Base-by-base conservation (phyloP, 495 filamentous ascomycete genomes). In the Penicillium arizonense region DNA sequence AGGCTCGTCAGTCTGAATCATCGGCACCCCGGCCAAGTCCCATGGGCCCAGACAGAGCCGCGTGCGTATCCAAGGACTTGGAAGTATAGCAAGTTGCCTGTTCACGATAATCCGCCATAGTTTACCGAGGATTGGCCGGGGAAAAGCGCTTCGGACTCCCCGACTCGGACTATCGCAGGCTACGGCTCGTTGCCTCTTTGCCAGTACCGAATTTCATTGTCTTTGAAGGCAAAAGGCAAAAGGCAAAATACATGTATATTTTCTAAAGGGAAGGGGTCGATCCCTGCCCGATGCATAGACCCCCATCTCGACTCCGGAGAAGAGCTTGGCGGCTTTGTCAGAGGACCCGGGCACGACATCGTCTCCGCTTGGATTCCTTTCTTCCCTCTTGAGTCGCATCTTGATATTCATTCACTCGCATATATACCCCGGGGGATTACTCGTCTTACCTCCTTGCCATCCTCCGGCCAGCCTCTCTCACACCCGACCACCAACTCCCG, bases 1-100 rank as follows among this genome's bases (percentile, higher is more conserved):
- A 30, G 50, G 63, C 57, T 63, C 63, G 63, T 65, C 57, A 71
- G 61, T 61, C 55, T 67, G 64, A 63, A 66, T 68, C 65, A 65
- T 65, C 40, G 21, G 44, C 23, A 20, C 32, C 54, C 28, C 47
- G 40, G 46, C 47, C 23, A 44, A 21, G 58, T 58, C 61, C 68
- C 68, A 71, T 59, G 65, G 63, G 69, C 52, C 56, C 42, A 40
- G 10, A 28, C 23, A 51, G 55, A 55, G 63, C 55, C 62, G 57
- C 44, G 37, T 44, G 33, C 10, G 4, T 28, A 57, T 35, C 64
- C 64, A 57, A 33, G 58, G 53, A 50, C 46, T 63, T 50, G 59
- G 55, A 35, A 30, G 16, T 23, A 47, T 35, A 20, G 8, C 38
- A 14, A 42, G 21, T 26, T 24, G 9, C 38, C 14, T 24, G 5